Conservation (phyloP, 441 rosid species). For the Croton setiger region DNA sequence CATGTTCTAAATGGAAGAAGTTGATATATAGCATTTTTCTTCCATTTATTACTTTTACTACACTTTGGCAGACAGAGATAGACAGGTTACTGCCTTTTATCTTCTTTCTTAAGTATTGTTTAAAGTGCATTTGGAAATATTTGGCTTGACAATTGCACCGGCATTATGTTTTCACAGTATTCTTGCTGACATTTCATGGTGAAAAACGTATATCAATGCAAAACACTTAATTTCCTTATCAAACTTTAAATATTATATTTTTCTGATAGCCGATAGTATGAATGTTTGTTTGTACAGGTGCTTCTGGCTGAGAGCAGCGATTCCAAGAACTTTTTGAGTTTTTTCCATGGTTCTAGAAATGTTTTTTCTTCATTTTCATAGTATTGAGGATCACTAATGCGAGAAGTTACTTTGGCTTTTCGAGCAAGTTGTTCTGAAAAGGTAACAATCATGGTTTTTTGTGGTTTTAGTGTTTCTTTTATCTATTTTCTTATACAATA, state of each 20-base stretch:
- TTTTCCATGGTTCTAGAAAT: constrained; percentile 7
- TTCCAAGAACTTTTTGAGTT: constrained; percentile 9
- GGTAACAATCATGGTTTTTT: constrained; percentile 24
- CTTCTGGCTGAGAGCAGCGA: constrained; percentile 17
- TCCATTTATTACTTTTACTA: not conserved
- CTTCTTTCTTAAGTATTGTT: not conserved
- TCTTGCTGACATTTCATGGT: not conserved
- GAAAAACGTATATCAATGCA: not conserved
- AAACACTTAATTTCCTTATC: not conserved
- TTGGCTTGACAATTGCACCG: not conserved
- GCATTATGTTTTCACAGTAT: constrained; percentile 1
- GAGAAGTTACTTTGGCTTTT: constrained; percentile 19
- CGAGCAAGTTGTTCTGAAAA: constrained; percentile 22
- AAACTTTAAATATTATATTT: constrained; percentile 3
- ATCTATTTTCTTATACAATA: not conserved
- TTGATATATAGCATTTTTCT: no score
- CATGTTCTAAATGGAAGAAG: not conserved
- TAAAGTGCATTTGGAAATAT: constrained; percentile 4
- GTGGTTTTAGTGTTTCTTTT: not conserved
- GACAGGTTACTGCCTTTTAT: not conserved
- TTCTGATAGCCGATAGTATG: constrained; percentile 3
- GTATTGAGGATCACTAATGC: constrained; percentile 20
- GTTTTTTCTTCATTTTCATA: constrained; percentile 14
- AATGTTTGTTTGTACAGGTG: constrained; percentile 17
- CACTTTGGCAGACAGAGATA: not conserved